Evolutionary conservation across 2,329 filamentous ascomycete species (phyloP).

Genomic region (Cladosporium cucumerinum): DNA sequence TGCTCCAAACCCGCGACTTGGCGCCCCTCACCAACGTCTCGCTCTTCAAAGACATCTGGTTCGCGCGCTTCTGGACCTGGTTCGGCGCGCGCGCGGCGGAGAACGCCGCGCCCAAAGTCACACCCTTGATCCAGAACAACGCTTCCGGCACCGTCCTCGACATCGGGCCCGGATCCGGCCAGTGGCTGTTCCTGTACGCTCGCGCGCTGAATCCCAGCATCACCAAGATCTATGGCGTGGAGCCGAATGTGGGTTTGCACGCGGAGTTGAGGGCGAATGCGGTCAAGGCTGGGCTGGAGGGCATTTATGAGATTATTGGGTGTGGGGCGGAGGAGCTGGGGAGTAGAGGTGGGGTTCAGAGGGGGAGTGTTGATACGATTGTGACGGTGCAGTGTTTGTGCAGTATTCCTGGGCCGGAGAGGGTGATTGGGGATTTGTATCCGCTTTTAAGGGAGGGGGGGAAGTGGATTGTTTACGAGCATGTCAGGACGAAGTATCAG

Average conservation of each 20-base stretch:
- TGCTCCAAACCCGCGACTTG: conserved; percentile 33
- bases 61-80: conserved; percentile 58
- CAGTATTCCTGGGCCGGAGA: conserved; percentile 59
- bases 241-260: conserved; percentile 59
- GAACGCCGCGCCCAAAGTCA: conserved; percentile 43
- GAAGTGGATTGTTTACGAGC: conserved; percentile 62
- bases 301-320: conserved; percentile 60
- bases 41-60: conserved; percentile 50
- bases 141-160: conserved; percentile 57
- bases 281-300: conserved; percentile 51
- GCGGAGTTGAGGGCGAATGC: conserved; percentile 47
- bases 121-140: conserved; percentile 52
- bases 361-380: conserved; percentile 55
- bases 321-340: conserved; percentile 59
- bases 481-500: conserved; percentile 46
- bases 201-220: conserved; percentile 30
- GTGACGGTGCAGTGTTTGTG: conserved; percentile 62
- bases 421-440: conserved; percentile 56
- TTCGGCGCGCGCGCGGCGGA: conserved; percentile 52
- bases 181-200: conserved; percentile 57
- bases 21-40: conserved; percentile 25
- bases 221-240: conserved; percentile 57
- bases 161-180: conserved; percentile 59
- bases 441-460: conserved; percentile 59
- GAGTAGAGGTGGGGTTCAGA: conserved; percentile 45